These are phyloP conservation scores for Zymoseptoria tritici DNA, from an alignment of 2,329 filamentous ascomycete genomes.

Conservation along the genomic window DNA sequence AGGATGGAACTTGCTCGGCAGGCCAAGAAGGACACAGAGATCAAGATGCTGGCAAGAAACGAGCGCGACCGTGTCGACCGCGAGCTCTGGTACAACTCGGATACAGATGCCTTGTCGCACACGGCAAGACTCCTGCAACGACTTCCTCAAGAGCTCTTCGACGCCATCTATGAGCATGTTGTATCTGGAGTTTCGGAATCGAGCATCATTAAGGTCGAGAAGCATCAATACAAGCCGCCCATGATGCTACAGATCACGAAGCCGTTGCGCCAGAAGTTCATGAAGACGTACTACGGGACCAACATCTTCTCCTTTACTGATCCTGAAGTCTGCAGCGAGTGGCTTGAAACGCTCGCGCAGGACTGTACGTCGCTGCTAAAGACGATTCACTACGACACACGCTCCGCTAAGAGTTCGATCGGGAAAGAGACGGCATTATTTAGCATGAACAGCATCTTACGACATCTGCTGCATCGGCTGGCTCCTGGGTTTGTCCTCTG, in stretches of 20 bases:
- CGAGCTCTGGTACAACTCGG: background rate
- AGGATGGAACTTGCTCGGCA: background rate
- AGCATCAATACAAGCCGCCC: background rate
- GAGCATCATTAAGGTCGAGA: background rate
- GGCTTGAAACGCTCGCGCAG: background rate
- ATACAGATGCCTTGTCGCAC: background rate
- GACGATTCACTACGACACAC: background rate
- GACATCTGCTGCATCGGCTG: background rate
- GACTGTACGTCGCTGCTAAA: background rate
- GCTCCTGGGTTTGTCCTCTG: background rate
- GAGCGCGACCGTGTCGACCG: background rate
- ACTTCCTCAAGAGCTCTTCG: slow-evolving; percentile 3
- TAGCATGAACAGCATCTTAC: too few relatives aligned
- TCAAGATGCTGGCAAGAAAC: background rate
- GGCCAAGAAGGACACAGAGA: too few relatives aligned
- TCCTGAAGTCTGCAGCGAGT: background rate
- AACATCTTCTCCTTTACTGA: background rate
- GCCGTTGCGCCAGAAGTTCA: background rate
- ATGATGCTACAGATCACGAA: background rate
- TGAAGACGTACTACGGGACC: background rate
- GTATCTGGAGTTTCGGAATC: background rate
- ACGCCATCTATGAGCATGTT: slow-evolving; percentile 1
- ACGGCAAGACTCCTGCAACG: background rate
- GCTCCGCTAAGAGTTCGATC: background rate
- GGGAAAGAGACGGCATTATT: too few relatives aligned